Evolutionary conservation across 2,329 filamentous ascomycete genomes (phyloP), one percentile per base, ranked within the genome.

Genomic region (Phyllosticta ampelicida): DNA sequence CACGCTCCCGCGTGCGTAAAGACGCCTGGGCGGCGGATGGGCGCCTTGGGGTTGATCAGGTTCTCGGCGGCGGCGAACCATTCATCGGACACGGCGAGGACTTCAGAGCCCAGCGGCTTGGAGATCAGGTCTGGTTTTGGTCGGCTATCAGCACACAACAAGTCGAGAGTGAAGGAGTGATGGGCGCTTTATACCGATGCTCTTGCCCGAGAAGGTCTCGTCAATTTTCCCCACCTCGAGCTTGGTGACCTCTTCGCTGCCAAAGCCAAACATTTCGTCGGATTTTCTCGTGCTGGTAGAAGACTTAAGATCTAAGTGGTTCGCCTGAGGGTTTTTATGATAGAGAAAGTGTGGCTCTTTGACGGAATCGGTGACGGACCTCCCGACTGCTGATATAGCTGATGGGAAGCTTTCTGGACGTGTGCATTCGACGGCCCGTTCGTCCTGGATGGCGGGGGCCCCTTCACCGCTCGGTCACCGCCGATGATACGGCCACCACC

Each of bases 1-100:
- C 82, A 85, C 53, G 80, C 81, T 59, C 82, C 82, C 3, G 80
- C 77, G 66, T 82, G 78, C 48, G 79, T 75, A 70, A 83, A 84
- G 64, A 81, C 75, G 54, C 81, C 81, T 0, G 80, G 77, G 59
- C 78, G 79, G 62, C 77, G 78, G 63, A 84, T 72, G 2, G 81
- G 78, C 1, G 80, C 71, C 1, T 77, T 79, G 0, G 80, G 79
- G 0, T 78, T 83, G 56, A 79, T 77, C 61, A 85, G 79, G 70
- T 84, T 84, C 9, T 74, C 71, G 55, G 80, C 82, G 1, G 75
- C 73, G 56, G 82, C 82, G 71, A 84, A 85, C 75, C 77, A 84
- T 72, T 84, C 81, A 70, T 84, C 79, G 62, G 78, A 81, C 71
- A 76, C 78, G 61, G 79, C 72, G 62, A 84, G 73, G 63, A 84